phyloP scores from a whole-genome alignment of 2,329 filamentous ascomycete genomes.

The Ophiognomonia clavigignenti-juglandacearum region DNA sequence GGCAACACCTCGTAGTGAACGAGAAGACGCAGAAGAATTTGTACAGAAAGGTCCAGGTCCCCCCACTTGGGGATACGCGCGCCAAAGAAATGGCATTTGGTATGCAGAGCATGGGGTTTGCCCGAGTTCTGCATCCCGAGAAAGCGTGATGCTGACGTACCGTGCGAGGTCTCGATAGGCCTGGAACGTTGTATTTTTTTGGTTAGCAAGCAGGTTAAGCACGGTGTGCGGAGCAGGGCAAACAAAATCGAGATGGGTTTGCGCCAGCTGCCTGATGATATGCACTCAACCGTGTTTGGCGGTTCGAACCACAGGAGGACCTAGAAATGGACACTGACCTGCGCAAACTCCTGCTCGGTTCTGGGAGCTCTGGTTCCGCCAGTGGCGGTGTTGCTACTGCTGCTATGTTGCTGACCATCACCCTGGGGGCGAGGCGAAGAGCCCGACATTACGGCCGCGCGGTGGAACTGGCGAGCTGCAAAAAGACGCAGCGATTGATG shows the following conservation, averaged over 20 bases:
- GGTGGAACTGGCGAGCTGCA: background rate
- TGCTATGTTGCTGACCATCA: background rate
- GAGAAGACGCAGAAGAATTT: background rate
- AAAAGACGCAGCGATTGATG: too few relatives aligned
- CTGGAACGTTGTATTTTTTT: constrained; percentile 20
- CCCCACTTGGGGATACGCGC: too few relatives aligned
- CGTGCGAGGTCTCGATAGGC: constrained; percentile 28
- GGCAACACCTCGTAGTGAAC: background rate
- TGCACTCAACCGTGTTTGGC: too few relatives aligned
- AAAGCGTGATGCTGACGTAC: constrained; percentile 19
- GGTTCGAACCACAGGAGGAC: too few relatives aligned
- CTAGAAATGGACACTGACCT: too few relatives aligned
- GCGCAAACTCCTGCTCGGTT: constrained; percentile 13
- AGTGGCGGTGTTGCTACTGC: background rate
- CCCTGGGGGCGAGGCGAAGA: constrained; percentile 2
- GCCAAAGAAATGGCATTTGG: too few relatives aligned
- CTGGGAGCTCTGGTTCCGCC: constrained; percentile 1
- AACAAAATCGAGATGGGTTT: background rate
- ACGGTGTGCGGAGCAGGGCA: background rate
- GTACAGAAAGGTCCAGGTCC: too few relatives aligned
- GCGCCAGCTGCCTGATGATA: background rate
- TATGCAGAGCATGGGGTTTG: too few relatives aligned
- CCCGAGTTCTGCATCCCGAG: too few relatives aligned
- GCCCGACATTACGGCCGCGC: background rate
- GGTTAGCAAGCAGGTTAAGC: constrained; percentile 10